Percentiles rank a stretch among this genome's conserved stretches.
Evolutionary conservation across 495 filamentous ascomycete species (phyloP).

Genomic region (Neurospora discreta): DNA sequence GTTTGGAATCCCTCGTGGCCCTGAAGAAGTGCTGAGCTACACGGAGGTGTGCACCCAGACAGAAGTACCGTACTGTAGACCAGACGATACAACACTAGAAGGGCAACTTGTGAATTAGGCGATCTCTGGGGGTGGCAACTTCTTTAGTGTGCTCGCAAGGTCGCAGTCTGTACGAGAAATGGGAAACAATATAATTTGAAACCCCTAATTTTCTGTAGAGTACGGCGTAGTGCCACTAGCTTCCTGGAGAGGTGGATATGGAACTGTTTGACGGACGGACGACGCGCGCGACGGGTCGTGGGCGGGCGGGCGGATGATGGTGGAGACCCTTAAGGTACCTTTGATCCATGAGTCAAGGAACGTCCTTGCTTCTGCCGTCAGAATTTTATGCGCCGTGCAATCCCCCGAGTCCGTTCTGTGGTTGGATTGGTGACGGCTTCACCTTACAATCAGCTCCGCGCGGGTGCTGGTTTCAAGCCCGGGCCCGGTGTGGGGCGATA

Average conservation of each 20-base stretch:
- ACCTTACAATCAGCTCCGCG: background rate
- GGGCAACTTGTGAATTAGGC: too few relatives aligned
- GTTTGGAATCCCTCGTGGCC: background rate
- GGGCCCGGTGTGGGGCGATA: background rate
- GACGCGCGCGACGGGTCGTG: background rate
- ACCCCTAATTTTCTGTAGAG: too few relatives aligned
- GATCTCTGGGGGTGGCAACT: too few relatives aligned
- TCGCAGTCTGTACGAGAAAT: too few relatives aligned
- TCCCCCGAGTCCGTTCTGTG: background rate
- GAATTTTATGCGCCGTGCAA: background rate
- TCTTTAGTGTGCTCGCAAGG: too few relatives aligned
- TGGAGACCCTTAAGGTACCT: background rate
- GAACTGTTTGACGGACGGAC: background rate
- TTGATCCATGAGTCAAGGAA: background rate
- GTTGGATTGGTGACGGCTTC: background rate
- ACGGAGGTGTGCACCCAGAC: background rate
- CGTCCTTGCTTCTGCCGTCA: background rate
- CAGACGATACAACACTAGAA: background rate
- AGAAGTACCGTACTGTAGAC: background rate
- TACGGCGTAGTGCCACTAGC: too few relatives aligned
- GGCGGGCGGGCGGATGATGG: background rate
- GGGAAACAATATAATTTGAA: too few relatives aligned
- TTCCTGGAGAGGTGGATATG: too few relatives aligned
- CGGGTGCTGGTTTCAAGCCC: background rate
- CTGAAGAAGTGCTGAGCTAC: background rate